phyloP scores from a whole-genome alignment of 148 eudicot genomes.

The Amaranthus palmeri region DNA sequence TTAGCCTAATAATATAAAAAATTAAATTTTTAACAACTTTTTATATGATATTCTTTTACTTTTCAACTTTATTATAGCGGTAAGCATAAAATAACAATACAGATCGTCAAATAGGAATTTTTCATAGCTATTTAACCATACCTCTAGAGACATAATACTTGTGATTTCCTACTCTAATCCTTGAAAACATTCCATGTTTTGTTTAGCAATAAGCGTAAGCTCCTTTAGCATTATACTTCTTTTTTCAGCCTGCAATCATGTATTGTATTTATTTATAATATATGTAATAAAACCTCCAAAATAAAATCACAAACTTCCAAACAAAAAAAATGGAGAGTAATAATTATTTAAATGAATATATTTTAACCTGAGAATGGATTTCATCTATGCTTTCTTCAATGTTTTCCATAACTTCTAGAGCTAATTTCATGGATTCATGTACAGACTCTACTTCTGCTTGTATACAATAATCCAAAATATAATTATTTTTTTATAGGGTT shows the following conservation, averaged over 20 bases:
- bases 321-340: not conserved
- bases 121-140: no score
- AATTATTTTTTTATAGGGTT: no score
- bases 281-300: no score
- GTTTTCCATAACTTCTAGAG: constrained; percentile 43
- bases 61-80: no score
- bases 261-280: not conserved
- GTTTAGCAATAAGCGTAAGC: constrained; percentile 36
- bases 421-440: constrained; percentile 44
- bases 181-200: constrained; percentile 44
- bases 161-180: constrained; percentile 41
- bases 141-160: constrained; percentile 47
- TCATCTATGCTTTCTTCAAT: constrained; percentile 36
- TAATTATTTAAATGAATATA: not conserved
- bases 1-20: no score
- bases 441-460: constrained; percentile 46
- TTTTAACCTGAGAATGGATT: constrained; percentile 46
- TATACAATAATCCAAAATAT: not conserved
- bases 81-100: no score
- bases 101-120: no score
- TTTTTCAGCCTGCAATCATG: constrained; percentile 47
- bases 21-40: no score
- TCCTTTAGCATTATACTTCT: constrained; percentile 45
- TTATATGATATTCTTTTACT: no score
- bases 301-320: not conserved